Evolutionary conservation across 805 yeast genomes (phyloP), one percentile per base, ranked within the genome.

Genomic region (Starmerella powellii): DNA sequence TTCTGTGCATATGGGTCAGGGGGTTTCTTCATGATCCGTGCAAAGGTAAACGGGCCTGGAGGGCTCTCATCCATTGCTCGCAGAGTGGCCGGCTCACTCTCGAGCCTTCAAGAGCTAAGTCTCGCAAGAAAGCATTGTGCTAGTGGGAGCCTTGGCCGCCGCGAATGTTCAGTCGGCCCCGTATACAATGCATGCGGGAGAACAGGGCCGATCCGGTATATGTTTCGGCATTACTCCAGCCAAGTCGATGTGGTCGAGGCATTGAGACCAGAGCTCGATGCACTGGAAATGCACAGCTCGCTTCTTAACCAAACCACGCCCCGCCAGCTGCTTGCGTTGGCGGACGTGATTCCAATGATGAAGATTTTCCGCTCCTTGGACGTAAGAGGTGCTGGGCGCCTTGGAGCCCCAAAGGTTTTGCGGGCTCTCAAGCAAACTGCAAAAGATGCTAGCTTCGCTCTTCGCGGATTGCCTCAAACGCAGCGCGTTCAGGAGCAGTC

Each of bases 261-360:
- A 6, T 37, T 45, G 24, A 24, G 21, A 26, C 41, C 41, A 17
- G 53, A 50, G 28, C 37, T 45, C 2, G 29, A 20, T 4, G 36
- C 39, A 12, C 30, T 52, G 4, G 32, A 36, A 13, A 15, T 28
- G 27, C 53, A 49, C 34, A 31, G 52, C 18, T 17, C 52, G 1
- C 46, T 54, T n/a, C 23, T 51, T 8, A 54, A 54, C 39, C 58
- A 54, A 31, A 47, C 49, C 1, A 40, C 43, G n/a, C 41, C 46
- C 23, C 19, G 31, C 6, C 47, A 39, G 12, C 42, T 53, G 17
- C 43, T 33, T 3, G 38, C 26, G 8, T 46, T 54, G 15, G 37
- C 35, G 15, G 58, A 54, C 24, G 41, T 54, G 12, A 26, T 27
- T 19, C 49, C 55, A 16, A 46, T 54, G 53, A 47, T 54, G 52